These are phyloP conservation scores for Tetrapyrgos nigripes DNA, from an alignment of 1,284 basidiomycete species.

Conservation along the genomic window DNA sequence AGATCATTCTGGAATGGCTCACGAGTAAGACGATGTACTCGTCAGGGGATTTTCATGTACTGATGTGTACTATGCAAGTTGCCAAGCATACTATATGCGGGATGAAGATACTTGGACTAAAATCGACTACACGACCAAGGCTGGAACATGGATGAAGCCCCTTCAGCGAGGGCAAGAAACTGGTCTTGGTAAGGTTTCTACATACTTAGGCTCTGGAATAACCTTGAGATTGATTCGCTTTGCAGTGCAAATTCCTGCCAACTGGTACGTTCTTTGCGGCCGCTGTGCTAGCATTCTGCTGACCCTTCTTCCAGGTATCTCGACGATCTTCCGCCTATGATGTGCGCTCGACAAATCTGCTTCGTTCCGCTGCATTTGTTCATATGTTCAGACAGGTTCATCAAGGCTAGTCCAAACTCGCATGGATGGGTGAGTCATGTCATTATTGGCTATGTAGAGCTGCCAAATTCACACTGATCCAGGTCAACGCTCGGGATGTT, in stretches of 20 bases:
- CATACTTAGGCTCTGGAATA: neutral
- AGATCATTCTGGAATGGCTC: conserved; percentile 75
- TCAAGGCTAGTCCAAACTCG: conserved; percentile 68
- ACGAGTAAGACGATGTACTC: conserved; percentile 49
- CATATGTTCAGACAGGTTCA: conserved; percentile 52
- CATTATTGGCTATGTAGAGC: neutral
- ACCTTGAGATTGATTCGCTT: neutral
- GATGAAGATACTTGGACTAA: conserved; percentile 78
- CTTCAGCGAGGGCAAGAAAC: conserved; percentile 69
- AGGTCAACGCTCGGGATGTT: conserved; percentile 74
- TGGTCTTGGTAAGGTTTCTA: conserved; percentile 41
- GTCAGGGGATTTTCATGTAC: conserved; percentile 13
- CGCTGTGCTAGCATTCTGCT: neutral
- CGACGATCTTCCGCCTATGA: conserved; percentile 76
- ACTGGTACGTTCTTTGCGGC: conserved; percentile 51
- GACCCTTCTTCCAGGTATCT: conserved; percentile 51
- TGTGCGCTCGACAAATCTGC: conserved; percentile 54
- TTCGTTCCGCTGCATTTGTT: neutral
- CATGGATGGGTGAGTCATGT: conserved; percentile 62
- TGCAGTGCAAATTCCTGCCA: conserved; percentile 73
- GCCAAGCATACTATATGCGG: conserved; percentile 74
- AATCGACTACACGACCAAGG: conserved; percentile 69
- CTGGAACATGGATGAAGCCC: conserved; percentile 81
- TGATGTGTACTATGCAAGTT: conserved; percentile 54
- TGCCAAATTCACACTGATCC: neutral